Base-by-base conservation (phyloP, 768 basidiomycete genomes). In the Mycena alexandri region DNA sequence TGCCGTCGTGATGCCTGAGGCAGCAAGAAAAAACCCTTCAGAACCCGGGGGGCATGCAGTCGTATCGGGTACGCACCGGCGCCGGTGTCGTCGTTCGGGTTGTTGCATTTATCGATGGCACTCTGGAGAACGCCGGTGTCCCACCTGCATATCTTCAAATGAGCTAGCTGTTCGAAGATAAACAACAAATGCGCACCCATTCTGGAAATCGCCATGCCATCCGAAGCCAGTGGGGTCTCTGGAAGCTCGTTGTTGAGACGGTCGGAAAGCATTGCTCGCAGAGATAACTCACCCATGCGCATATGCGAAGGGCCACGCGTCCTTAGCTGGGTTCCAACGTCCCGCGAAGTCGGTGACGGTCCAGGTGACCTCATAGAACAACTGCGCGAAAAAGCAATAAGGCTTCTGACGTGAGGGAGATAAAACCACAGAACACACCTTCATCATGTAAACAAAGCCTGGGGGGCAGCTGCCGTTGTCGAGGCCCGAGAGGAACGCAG, bases 181-280 rank as follows among this genome's bases (percentile, higher is more conserved):
- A 41, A 29, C 8, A 25, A 13, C 25, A 33, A 8, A 5, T 6
- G 19, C 34, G 25, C 33, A 58, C 42, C 60, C 85, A 59, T 84
- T 84, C 71, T 80, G 81, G 75, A 83, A 85, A 72, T 85, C 84
- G 0, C 77, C 83, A 67, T 83, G 83, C 75, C 81, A 80, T 11
- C 83, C 84, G 72, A 80, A 85, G 17, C 86, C 86, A 17, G 85
- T 87, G 0, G 85, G 80, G 66, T 89, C 87, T 10, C 86, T 87
- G 65, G 68, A 72, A 22, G 52, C n/a, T n/a, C n/a, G 19, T 33
- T 11, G 8, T 29, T 14, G 5, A 14, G 5, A 29, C 4, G 19
- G 0, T 10, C 24, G 1, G 44, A 24, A n/a, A 54, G 22, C n/a
- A n/a, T n/a, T n/a, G n/a, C n/a, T n/a, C n/a, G 24, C 1, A 38